Evolutionary conservation across 2,329 filamentous ascomycete species (phyloP), one percentile per base, ranked within the genome.

Genomic region (Podosphaera xanthii): DNA sequence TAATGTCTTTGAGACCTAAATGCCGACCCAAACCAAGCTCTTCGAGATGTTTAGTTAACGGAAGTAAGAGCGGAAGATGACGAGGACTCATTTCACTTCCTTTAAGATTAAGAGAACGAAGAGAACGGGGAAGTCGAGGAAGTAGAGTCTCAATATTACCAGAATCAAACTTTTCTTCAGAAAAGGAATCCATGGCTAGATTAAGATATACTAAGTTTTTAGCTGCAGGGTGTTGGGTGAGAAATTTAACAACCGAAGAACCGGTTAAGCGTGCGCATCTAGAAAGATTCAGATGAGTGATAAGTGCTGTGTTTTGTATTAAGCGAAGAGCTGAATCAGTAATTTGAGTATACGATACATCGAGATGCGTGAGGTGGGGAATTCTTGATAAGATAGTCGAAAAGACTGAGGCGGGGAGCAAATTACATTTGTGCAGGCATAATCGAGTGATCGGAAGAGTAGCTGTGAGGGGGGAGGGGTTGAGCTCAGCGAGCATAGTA

Each of bases 401-500:
- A 66, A 87, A 88, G 52, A 84, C 77, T 0, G 76, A 71, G 0
- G 83, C 73, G 1, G 84, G 78, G 3, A 92, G 75, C 57, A 80
- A 84, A 62, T 83, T 79, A 69, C 86, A 90, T 73, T 87, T 86
- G 72, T 92, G 87, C 59, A 92, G 75, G 38, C 84, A 87, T 14
- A 92, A 69, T 34, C 84, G 79, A 62, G 77, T 79, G 64, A 91
- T 74, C 42, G 76, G 73, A 48, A 87, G 74, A 59, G 72, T 66
- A 31, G 74, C 72, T 12, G 80, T 77, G 70, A 76, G 70, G 8
- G 60, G 52, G 35, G 59, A 55, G 3, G 46, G 33, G 9, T 34
- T 46, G n/a, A 61, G 57, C 34, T 61, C 58, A 12, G 78, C 49
- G 40, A 78, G 72, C 8, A 77, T 72, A 48, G 75, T 72, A 69